Evolutionary conservation across 768 basidiomycete genomes (phyloP), one percentile per base, ranked within the genome.

Genomic region (Chalciporus sphaerocephalus): DNA sequence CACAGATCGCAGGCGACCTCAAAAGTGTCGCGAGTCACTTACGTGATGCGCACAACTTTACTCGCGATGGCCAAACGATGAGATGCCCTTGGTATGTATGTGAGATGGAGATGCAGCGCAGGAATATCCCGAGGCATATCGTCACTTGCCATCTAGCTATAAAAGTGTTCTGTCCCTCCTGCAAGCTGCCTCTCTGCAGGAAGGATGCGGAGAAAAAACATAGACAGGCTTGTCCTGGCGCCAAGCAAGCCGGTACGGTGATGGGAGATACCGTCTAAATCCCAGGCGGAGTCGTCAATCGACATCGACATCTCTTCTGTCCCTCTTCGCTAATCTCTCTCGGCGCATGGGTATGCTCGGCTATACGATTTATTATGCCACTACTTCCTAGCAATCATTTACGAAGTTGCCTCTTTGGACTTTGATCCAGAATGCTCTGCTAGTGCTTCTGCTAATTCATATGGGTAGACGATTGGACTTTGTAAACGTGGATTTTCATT

Each of bases 71-170:
- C 10, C 17, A 38, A n/a, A 23, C 1, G 32, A 37, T 50, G 25
- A 28, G 1, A 0, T 64, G 61, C 21, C 40, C 40, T 6, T 63
- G 61, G 61, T 34, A 25, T 5, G 42, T 22, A 0, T 63, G 61
- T 40, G 22, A 10, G 9, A 2, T 22, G 10, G 1, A 2, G 4
- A 53, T 63, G 48, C 61, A 65, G 38, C 55, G 60, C 20, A 36
- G 62, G 17, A 63, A 60, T 13, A 39, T 65, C 10, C 48, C 61
- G 3, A 47, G 61, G 1, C 61, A 63, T 22, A 58, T 63, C 11
- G 36, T 64, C 11, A 25, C 59, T 0, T 53, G 46, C 30, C 61
- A 63, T 12, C 15, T 63, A 5, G 62, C 38, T 46, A 39, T 63
- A 38, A 65, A 55, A 33, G 50, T 55, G 35, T 2, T 20, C 15